Base-by-base conservation (phyloP, 2,329 filamentous ascomycete species). In the Trichoderma cornu-damae region DNA sequence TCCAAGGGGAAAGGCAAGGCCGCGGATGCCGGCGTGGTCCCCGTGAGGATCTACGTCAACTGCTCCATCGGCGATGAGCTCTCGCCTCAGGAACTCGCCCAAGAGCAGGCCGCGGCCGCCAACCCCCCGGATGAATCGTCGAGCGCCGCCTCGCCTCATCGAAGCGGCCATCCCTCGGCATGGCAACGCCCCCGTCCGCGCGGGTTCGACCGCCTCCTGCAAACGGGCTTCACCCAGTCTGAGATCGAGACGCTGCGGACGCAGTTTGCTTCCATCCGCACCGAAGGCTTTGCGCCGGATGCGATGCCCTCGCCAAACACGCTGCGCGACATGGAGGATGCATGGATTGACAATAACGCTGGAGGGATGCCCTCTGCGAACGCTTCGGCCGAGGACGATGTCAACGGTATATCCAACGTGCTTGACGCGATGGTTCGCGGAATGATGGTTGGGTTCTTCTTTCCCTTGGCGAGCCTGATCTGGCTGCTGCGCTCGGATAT, bases 391-490 rank as follows among this genome's bases (percentile, higher is more conserved):
- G 78, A 78, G 62, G 75, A 79, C 32, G 76, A 77, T 24, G 76
- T 78, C 3, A 78, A 79, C 35, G 79, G 77, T 24, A 77, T 81
- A 56, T 71, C 76, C 14, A 67, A 72, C 1, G 73, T 88, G 9
- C 75, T 96, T 43, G 93, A 97, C 67, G 87, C 95, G 66, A 83
- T 96, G 76, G 79, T 97, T 59, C 89, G 87, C 73, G 94, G 92
- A 4, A 90, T 94, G 71, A 76, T 95, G 59, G 89, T 94, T 66
- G 94, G 94, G 0, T 99, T 97, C 77, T 88, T 99, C 70, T 97
- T 93, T 84, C 94, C 94, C 3, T 72, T 97, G 8, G 93, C 90
- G 0, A 91, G 89, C 66, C 76, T 93, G 57, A 85, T 87, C 52
- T 96, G 92, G 90, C 76, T 95, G 49, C 81, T 93, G 62, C 80